Evolutionary conservation across 129 eudicot genomes (phyloP), one percentile per base, ranked within the genome.

Genomic region (Helianthus tuberosus): DNA sequence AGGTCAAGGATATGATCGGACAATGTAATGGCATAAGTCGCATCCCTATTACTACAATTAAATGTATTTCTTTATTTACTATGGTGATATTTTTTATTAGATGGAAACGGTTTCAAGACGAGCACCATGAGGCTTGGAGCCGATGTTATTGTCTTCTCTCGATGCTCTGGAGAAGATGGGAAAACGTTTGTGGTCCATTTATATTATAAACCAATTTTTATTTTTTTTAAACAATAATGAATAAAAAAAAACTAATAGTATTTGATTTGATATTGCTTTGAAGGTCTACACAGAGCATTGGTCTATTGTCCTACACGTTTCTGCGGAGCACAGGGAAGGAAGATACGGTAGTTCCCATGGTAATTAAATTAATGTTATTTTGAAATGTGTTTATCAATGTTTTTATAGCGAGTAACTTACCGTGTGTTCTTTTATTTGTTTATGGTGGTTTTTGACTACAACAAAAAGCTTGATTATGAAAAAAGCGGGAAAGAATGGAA

Each of bases 91-190:
- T 8, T 65, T 64, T 63, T 48, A 23, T 69, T 83, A 94, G 98
- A 94, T 82, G 98, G 98, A 68, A 94, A 94, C 83, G 98, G 98
- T 74, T 94, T 94, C 62, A 94, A 94, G 80, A 94, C 98, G 27
- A 94, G 98, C 79, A 94, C 98, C 16, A 94, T 94, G 98, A 88
- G 98, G 75, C 98, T 94, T 85, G 98, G 98, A 52, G 97, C 98
- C 48, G 98, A 94, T 87, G 98, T 94, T 14, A 90, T 94, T 78
- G 97, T 94, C 61, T 91, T 94, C 83, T 86, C 98, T 48, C 89
- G 98, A 23, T 79, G 84, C 73, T 27, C 76, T 52, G 96, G 96
- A 65, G 66, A 75, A 74, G 67, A 82, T 71, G 96, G 93, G 64
- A 83, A 77, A 76, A 86, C 97, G 98, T 94, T 41, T 39, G 68